These are phyloP conservation scores for Helianthus annuus DNA, from an alignment of 129 eudicot genomes.

Conservation along the genomic window HanXRQr2.0-SUNRISE NC_035438.2:96102357-96102856, in stretches of 20 bases:
- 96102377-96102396: background rate
- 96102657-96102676: constrained; percentile 78
- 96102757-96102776: constrained; percentile 93
- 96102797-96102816: constrained; percentile 86
- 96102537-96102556: background rate
- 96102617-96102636: background rate
- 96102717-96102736: constrained; percentile 77
- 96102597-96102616: background rate
- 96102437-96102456: background rate
- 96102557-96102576: background rate
- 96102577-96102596: background rate
- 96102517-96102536: background rate
- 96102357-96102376: constrained; percentile 94
- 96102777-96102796: constrained; percentile 94
- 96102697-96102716: constrained; percentile 86
- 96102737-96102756: constrained; percentile 87
- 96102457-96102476: background rate
- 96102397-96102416: background rate
- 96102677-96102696: constrained; percentile 91
- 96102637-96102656: background rate
- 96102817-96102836: constrained; percentile 47
- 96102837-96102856: background rate
- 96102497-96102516: too few relatives aligned
- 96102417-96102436: background rate
- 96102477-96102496: too few relatives aligned